phyloP scores from a whole-genome alignment of 1,284 basidiomycete species.

The Austroboletus rostrupii region DNA sequence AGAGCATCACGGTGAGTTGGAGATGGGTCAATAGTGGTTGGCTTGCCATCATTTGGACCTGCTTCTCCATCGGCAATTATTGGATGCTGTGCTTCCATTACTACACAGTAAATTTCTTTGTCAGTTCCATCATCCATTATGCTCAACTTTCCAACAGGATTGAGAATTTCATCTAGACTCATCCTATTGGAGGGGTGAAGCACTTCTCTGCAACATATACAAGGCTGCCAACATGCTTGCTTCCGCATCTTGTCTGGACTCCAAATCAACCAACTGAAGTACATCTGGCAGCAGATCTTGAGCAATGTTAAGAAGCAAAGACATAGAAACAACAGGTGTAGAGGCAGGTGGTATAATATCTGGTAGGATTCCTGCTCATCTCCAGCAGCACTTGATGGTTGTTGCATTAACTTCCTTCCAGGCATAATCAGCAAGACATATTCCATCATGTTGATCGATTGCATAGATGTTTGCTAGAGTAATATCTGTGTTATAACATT shows the following conservation, averaged over 20 bases:
- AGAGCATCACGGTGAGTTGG: background rate
- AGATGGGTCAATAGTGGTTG: background rate
- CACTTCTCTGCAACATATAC: background rate
- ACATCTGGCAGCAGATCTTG: too few relatives aligned
- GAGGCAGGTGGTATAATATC: background rate
- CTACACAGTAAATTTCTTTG: background rate
- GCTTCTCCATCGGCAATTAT: background rate
- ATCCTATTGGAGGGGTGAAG: background rate
- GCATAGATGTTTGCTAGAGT: conserved; percentile 28
- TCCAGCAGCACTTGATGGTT: conserved; percentile 9
- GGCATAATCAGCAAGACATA: conserved; percentile 21
- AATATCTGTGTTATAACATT: conserved; percentile 24
- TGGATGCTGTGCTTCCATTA: background rate
- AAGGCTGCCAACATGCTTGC: background rate
- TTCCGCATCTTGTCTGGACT: too few relatives aligned
- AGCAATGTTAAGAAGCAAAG: too few relatives aligned
- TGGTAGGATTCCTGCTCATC: conserved; percentile 6
- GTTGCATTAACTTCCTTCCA: conserved; percentile 6
- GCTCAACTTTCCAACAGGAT: background rate
- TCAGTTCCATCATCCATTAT: background rate
- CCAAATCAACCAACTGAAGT: too few relatives aligned
- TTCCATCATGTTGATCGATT: conserved; percentile 33
- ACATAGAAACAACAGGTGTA: too few relatives aligned
- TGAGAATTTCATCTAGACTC: background rate
- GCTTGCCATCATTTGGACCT: background rate